Conservation (phyloP, 2,329 filamentous ascomycete species). For the Pyricularia grisea region DNA sequence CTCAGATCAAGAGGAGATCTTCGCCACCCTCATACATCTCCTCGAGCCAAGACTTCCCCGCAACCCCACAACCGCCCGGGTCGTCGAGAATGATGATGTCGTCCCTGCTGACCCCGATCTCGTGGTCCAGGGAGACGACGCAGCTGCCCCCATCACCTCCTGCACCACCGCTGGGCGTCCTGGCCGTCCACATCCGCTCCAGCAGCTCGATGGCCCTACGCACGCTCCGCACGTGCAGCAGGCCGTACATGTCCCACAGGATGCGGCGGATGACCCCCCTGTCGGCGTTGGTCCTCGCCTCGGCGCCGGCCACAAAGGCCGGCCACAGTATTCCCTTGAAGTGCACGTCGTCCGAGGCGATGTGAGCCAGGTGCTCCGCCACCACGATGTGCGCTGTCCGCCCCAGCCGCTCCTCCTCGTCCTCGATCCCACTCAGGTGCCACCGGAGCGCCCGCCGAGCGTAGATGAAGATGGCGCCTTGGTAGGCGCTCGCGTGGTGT, state of each 20-base stretch:
- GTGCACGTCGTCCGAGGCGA: constrained; percentile 7
- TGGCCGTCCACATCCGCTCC: constrained; percentile 6
- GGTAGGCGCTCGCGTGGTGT: constrained; percentile 7
- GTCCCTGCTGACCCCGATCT: background rate
- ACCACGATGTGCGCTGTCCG: background rate
- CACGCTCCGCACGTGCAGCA: constrained; percentile 1
- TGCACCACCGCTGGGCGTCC: background rate
- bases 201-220: background rate
- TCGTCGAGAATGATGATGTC: background rate
- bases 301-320: constrained; percentile 7
- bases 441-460: constrained; percentile 3
- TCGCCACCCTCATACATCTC: constrained; percentile 1
- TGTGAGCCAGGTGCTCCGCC: constrained; percentile 6
- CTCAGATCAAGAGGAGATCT: background rate
- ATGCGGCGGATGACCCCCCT: background rate
- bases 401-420: background rate
- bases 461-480: constrained; percentile 8
- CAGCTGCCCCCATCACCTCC: no score
- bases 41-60: background rate
- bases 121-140: background rate
- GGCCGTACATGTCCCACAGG: background rate
- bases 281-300: constrained; percentile 2
- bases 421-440: constrained; percentile 1
- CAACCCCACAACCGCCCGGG: background rate
- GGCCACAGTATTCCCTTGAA: constrained; percentile 11